A percentile compares a stretch with the other conserved stretches of the same genome.
Evolutionary conservation across 768 basidiomycete genomes (phyloP).

Genomic region (Baorangia bicolor): DNA sequence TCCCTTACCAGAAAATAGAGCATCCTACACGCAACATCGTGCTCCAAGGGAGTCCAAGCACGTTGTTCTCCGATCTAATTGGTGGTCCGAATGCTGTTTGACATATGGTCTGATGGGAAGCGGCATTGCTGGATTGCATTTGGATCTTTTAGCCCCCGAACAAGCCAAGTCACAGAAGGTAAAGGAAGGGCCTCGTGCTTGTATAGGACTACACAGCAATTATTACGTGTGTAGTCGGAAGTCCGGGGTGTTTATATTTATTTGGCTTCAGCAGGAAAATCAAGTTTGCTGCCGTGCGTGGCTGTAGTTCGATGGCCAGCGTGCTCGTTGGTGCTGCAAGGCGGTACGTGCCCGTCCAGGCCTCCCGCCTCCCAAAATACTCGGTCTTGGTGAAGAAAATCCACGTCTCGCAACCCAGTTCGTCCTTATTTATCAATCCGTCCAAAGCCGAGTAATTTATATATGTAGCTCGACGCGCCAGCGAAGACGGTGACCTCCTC

Average conservation of each 20-base stretch:
- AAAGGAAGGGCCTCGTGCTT: neutral
- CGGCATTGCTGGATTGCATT: neutral
- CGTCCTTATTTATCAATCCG: slow-evolving; percentile 8
- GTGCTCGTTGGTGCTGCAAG: slow-evolving; percentile 11
- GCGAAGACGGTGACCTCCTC: slow-evolving; percentile 14
- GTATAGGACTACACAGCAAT: too few species aligned
- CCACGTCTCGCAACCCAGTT: slow-evolving; percentile 24
- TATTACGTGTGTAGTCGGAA: neutral
- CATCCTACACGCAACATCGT: neutral
- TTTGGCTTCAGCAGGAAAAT: slow-evolving; percentile 2
- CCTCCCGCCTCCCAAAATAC: slow-evolving; percentile 1
- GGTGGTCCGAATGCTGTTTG: neutral
- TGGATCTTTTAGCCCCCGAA: neutral
- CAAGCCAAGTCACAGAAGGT: neutral
- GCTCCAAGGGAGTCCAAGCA: neutral
- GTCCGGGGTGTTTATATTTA: slow-evolving; percentile 9
- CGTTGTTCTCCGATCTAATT: neutral
- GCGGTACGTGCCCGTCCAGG: slow-evolving; percentile 7
- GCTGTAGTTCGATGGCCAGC: slow-evolving; percentile 12
- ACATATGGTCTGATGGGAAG: neutral
- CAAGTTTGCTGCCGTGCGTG: neutral
- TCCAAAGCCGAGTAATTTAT: neutral
- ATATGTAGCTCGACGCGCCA: slow-evolving; percentile 14
- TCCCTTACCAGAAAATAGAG: neutral
- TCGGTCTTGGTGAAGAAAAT: slow-evolving; percentile 11